Conservation (phyloP, 352 stramenopile species). For the Globisporangium barbulae region DNA sequence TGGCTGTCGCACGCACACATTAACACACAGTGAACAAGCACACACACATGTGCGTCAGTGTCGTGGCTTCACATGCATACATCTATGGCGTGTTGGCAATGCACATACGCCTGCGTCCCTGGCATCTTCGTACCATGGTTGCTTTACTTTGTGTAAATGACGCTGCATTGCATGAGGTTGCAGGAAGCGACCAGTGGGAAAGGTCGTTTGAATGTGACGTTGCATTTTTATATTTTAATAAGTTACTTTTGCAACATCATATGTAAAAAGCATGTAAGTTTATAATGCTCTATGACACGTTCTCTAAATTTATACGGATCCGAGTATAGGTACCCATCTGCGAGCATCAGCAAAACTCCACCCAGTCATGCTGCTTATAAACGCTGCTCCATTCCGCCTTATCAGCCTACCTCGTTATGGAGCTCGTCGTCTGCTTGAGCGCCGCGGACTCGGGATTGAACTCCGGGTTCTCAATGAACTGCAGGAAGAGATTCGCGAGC, state of each 20-base stretch:
- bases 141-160: neutral
- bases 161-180: conserved; percentile 1
- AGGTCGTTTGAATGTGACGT: conserved; percentile 3
- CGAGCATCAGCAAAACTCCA: neutral
- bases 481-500: conserved; percentile 85
- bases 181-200: conserved; percentile 8
- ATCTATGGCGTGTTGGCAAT: neutral
- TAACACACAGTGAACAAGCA: neutral
- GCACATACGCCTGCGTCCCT: neutral
- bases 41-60: neutral
- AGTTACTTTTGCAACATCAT: neutral
- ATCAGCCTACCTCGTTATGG: neutral
- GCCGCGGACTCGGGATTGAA: conserved; percentile 90
- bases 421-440: conserved; percentile 30
- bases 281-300: too few species aligned
- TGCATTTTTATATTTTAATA: neutral
- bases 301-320: too few species aligned
- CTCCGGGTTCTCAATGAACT: conserved; percentile 92
- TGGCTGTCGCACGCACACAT: conserved; percentile 27
- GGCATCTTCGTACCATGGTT: conserved; percentile 1
- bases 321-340: too few species aligned
- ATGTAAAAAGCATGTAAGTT: too few species aligned
- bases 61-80: neutral
- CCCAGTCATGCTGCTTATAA: neutral
- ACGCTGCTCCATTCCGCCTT: neutral